Percentiles rank a stretch among this genome's conserved stretches.
These are phyloP conservation scores for Bryum argenteum DNA, from an alignment of 225 moss, liverwort and hornwort species.

Conservation along the genomic window DNA sequence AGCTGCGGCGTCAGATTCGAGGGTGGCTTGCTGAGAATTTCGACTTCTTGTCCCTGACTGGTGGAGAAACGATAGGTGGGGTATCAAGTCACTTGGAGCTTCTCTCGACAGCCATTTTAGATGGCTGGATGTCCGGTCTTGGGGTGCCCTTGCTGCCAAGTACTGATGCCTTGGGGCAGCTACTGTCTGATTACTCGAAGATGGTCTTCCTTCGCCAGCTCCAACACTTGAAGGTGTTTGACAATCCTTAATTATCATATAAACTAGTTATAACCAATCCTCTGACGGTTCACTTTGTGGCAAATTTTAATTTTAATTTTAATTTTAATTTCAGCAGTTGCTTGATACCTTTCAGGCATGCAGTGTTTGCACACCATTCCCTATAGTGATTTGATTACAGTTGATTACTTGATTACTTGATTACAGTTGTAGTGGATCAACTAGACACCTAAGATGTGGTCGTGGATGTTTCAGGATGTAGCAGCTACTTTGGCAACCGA, in stretches of 20 bases:
- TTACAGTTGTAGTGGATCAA: background rate
- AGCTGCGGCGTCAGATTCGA: constrained; percentile 94
- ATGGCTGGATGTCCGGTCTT: constrained; percentile 99
- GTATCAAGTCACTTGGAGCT: constrained; percentile 85
- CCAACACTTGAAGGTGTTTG: constrained; percentile 81
- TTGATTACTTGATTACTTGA: too few relatives aligned
- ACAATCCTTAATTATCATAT: background rate
- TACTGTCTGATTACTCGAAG: constrained; percentile 90
- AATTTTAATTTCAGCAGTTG: background rate
- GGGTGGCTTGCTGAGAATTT: constrained; percentile 94
- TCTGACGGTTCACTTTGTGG: background rate
- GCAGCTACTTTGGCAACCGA: constrained; percentile 96
- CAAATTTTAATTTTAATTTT: too few relatives aligned
- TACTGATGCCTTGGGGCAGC: constrained; percentile 94
- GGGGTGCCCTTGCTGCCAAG: constrained; percentile 86
- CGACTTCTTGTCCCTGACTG: constrained; percentile 77
- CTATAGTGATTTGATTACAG: background rate
- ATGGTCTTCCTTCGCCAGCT: constrained; percentile 85
- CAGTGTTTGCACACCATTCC: background rate
- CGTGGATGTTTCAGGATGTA: constrained; percentile 60
- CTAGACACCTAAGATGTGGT: background rate
- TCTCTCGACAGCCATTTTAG: constrained; percentile 94
- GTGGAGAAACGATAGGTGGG: constrained; percentile 65
- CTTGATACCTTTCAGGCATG: constrained; percentile 7
- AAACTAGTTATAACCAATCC: background rate